Evolutionary conservation across 2,329 filamentous ascomycete genomes (phyloP), one percentile per base, ranked within the genome.

Genomic region (Cladosporium phlei): DNA sequence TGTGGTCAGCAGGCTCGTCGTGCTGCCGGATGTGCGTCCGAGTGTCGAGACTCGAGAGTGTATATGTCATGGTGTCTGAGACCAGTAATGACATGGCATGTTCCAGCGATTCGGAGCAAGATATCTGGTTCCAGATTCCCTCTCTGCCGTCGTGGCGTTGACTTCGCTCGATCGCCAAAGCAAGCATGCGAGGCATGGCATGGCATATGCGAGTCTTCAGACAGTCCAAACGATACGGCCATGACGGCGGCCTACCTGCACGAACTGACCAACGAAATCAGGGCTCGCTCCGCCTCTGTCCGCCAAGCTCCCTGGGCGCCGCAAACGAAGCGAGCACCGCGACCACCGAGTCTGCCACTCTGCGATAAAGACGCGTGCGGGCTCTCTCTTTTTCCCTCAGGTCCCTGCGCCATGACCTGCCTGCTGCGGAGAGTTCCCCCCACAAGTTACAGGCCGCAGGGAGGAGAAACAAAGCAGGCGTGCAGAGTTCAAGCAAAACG

Each of bases 251-350:
- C 29, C 32, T 12, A 27, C 30, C 27, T 45, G 12, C 37, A 22
- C 33, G n/a, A 29, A 29, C 39, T 43, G 39, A 43, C 39, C 39
- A 43, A 43, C 39, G 12, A 20, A 22, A 43, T 33, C 28, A 20
- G 28, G 14, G 33, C 29, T 43, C 14, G 39, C 39, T 33, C 39
- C 29, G 29, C 39, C 28, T 17, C 2, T 9, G 14, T 25, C 30
- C 42, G 42, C 30, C 39, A 33, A 43, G 38, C 38, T 6, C n/a
- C n/a, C 20, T 7, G 8, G 19, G 32, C 21, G 34, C 20, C 17
- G 19, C 21, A 22, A 11, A 17, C 17, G 20, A 34, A 37, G 40
- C 32, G 30, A 45, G 30, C 16, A n/a, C 14, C n/a, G n/a, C n/a
- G n/a, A n/a, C n/a, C n/a, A n/a, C n/a, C n/a, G n/a, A n/a, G n/a